Evolutionary conservation across 2,329 filamentous ascomycete species (phyloP).

Genomic region (Arthrobotrys musiformis): DNA sequence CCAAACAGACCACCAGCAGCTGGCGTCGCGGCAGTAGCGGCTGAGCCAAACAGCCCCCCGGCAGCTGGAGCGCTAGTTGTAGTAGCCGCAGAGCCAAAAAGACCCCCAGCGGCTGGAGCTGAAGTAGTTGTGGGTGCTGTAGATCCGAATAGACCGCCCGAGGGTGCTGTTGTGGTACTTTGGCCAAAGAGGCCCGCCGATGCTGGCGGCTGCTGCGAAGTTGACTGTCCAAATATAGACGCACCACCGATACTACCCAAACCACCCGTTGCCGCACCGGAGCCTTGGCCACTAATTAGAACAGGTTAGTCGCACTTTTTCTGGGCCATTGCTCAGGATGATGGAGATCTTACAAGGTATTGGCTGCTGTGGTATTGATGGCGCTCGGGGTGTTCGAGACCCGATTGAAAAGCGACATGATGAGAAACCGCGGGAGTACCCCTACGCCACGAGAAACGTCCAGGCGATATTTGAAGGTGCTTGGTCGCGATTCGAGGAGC

Average conservation of each 20-base stretch:
- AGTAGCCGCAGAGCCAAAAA: conserved; percentile 22
- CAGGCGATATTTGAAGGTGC: neutral
- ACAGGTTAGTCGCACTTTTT: conserved; percentile 16
- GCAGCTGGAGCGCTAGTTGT: conserved; percentile 24
- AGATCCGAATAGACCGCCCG: conserved; percentile 56
- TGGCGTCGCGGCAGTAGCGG: conserved; percentile 7
- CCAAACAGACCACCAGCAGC: conserved; percentile 46
- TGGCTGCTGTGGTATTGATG: conserved; percentile 56
- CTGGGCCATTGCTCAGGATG: neutral
- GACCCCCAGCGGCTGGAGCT: conserved; percentile 15
- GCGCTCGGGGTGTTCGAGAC: conserved; percentile 53
- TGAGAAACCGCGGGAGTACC: neutral
- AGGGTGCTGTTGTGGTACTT: conserved; percentile 36
- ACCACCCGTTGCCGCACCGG: conserved; percentile 51
- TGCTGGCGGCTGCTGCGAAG: conserved; percentile 32
- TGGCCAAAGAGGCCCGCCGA: conserved; percentile 57
- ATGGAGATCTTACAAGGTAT: conserved; percentile 47
- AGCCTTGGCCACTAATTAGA: conserved; percentile 12
- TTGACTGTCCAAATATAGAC: conserved; percentile 45
- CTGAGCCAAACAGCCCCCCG: conserved; percentile 36
- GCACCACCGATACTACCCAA: conserved; percentile 35
- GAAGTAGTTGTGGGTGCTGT: conserved; percentile 38
- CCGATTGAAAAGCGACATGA: conserved; percentile 55
- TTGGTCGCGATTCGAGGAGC: neutral
- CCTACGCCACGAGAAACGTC: neutral